Base-by-base conservation (phyloP, 768 basidiomycete species). In the Hericium rajendrae region DNA sequence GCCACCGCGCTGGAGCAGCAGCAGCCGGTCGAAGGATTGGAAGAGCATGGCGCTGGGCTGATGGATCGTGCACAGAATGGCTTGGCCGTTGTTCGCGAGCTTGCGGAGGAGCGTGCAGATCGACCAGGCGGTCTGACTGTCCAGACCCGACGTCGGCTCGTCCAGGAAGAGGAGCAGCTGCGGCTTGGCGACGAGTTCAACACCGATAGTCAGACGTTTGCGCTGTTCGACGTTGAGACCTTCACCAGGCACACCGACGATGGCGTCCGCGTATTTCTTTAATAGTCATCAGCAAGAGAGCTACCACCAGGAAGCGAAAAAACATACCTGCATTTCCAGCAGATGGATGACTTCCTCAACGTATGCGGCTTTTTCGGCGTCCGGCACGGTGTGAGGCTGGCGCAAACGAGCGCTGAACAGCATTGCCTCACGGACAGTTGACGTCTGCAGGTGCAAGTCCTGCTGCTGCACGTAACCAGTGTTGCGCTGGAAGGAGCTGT, bases 391-490 rank as follows among this genome's bases (percentile, higher is more conserved):
- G 1, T 75, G 67, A 0, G 88, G 88, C 66, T 92, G 91, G 32
- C 91, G 84, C 38, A 93, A 73, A 51, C 78, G 80, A 3, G 91
- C 91, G 1, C 89, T 91, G 71, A 91, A 86, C 43, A 81, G 70
- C 11, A 94, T 73, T 0, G 91, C 89, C 65, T 94, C 89, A 26
- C 88, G 80, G 16, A 94, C 90, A 6, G 90, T 93, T 1, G 82
- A 72, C 9, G 84, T 82, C 24, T 82, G 78, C n/a, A 86, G 76
- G 70, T 94, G 92, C 0, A 83, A 85, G 63, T 91, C 90, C 76
- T 81, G 81, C 66, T 95, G 93, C 65, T 94, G 91, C 57, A 85
- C 88, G 65, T 92, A 94, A 0, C 89, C 91, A 50, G 83, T 86
- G 26, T 9, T 64, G 37, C 40, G 2, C 6, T 41, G n/a, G 28